A percentile compares a stretch with the other conserved stretches of the same genome.
These are phyloP conservation scores for Candida morakotiae DNA, from an alignment of 805 yeast genomes.

Conservation along the genomic window DNA sequence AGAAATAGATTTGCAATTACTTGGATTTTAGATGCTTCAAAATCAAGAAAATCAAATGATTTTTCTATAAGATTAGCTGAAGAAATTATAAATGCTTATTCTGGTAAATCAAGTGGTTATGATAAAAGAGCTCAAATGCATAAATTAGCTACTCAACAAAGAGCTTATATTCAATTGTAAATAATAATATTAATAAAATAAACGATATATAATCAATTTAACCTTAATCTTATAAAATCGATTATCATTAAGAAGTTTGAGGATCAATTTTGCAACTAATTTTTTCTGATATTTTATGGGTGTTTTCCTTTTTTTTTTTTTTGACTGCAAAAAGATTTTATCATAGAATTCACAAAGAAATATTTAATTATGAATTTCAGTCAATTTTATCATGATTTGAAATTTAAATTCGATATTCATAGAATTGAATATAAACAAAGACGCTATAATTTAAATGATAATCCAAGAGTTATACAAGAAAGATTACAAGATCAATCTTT, in stretches of 20 bases:
- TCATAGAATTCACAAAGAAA: neutral
- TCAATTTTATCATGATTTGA: conserved; percentile 18
- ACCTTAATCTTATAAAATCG: too few species aligned
- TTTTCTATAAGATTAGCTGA: conserved; percentile 88
- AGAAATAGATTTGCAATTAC: conserved; percentile 81
- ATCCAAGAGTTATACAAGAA: conserved; percentile 35
- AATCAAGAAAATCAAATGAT: conserved; percentile 73
- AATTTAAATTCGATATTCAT: conserved; percentile 29
- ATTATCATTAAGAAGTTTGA: neutral
- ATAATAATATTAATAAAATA: neutral
- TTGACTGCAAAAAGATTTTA: neutral
- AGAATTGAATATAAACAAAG: conserved; percentile 31
- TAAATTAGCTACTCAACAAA: conserved; percentile 80
- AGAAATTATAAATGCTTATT: conserved; percentile 73
- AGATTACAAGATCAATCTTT: conserved; percentile 29
- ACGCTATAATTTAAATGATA: conserved; percentile 34
- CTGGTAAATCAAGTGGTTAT: conserved; percentile 77
- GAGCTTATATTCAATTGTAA: conserved; percentile 60
- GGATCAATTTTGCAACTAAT: neutral
- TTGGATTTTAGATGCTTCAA: conserved; percentile 87
- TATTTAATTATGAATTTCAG: neutral
- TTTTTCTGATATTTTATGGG: neutral
- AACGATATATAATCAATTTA: too few species aligned
- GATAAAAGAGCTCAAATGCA: conserved; percentile 83
- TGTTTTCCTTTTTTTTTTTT: neutral